Evolutionary conservation across 306 rosid species (phyloP).

Genomic region (Rubus parviflorus): DNA sequence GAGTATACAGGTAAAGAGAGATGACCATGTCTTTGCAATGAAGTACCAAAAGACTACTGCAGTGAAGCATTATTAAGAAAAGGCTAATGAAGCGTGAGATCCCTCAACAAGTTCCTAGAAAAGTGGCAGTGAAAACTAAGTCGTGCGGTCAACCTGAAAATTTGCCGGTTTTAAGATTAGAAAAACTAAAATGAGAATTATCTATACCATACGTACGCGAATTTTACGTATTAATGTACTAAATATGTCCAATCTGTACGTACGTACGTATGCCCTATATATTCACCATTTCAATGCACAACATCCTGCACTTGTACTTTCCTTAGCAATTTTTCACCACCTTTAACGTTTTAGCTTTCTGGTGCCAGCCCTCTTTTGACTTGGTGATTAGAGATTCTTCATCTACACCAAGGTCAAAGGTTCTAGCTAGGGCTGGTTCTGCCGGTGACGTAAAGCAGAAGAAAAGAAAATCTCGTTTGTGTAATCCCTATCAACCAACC

Average conservation of each 20-base stretch:
- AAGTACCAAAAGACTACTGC: too few relatives aligned
- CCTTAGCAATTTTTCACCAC: neutral
- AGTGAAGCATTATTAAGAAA: too few relatives aligned
- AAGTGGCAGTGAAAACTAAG: neutral
- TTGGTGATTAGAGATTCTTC: neutral
- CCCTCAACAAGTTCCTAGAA: too few relatives aligned
- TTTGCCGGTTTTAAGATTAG: neutral
- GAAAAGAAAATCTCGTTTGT: neutral
- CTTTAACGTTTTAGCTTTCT: neutral
- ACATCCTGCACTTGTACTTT: neutral
- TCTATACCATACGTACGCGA: neutral
- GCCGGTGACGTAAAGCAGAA: neutral
- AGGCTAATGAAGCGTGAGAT: too few relatives aligned
- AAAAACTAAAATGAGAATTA: neutral
- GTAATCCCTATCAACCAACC: conserved; percentile 13
- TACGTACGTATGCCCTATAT: neutral
- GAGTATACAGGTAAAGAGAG: too few relatives aligned
- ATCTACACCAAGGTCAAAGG: neutral
- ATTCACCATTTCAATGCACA: neutral
- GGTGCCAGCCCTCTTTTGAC: neutral
- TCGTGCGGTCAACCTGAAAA: neutral
- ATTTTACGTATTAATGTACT: neutral
- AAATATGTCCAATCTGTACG: neutral
- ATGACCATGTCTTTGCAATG: too few relatives aligned
- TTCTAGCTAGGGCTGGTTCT: neutral